phyloP scores from a whole-genome alignment of 176 grass and related monocot species.

The Triticum aestivum region IWGSC_CS_RefSeq_v2.1 NC_057802.1:92911450-92911949 shows the following conservation, averaged over 20 bases:
- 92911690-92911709: background rate
- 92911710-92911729: background rate
- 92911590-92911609: background rate
- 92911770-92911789: background rate
- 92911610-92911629: conserved; percentile 10
- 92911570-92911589: too few species aligned
- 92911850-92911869: conserved; percentile 6
- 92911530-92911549: too few species aligned
- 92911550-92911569: too few species aligned
- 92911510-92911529: too few species aligned
- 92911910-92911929: background rate
- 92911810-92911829: background rate
- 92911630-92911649: background rate
- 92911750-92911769: background rate
- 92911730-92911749: background rate
- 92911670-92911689: background rate
- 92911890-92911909: background rate
- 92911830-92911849: background rate
- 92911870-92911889: background rate
- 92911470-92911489: too few species aligned
- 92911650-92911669: background rate
- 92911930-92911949: background rate
- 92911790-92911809: background rate
- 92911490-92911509: too few species aligned
- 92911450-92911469: too few species aligned